Conservation (phyloP, 169 alveolate species). For the Plasmodium sp. region DNA sequence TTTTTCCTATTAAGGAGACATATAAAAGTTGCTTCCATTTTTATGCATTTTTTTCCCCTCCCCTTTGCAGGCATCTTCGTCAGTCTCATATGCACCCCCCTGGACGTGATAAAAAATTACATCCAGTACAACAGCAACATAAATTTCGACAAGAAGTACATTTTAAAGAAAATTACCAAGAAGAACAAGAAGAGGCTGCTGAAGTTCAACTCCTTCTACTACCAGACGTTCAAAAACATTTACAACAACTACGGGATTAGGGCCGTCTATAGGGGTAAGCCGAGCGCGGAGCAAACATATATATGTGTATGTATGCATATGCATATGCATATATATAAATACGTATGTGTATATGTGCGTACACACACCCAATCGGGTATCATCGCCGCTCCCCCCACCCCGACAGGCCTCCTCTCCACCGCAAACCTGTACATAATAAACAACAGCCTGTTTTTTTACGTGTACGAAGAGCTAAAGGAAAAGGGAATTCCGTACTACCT, state of each 20-base stretch:
- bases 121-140: constrained; percentile 66
- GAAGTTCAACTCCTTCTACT: constrained; percentile 61
- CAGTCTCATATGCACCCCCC: constrained; percentile 77
- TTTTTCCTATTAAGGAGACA: not conserved
- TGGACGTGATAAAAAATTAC: constrained; percentile 78
- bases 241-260: constrained; percentile 63
- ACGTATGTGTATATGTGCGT: not conserved
- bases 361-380: not conserved
- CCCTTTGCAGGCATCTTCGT: constrained; percentile 50
- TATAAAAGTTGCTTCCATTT: not conserved
- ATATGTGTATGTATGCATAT: not conserved
- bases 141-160: constrained; percentile 62
- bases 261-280: constrained; percentile 64
- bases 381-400: not conserved
- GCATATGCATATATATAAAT: not conserved
- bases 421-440: constrained; percentile 59
- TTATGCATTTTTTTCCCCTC: not conserved
- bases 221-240: constrained; percentile 56
- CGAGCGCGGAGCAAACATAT: not conserved
- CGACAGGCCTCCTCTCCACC: constrained; percentile 48
- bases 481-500: constrained; percentile 58
- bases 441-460: constrained; percentile 65
- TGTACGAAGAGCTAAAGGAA: constrained; percentile 68
- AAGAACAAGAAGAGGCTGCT: constrained; percentile 33
- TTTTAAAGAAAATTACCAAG: constrained; percentile 64